Percentiles rank a stretch among this genome's conserved stretches.
Conservation (phyloP, 1,284 basidiomycete genomes). For the Marasmius tenuissimus region DNA sequence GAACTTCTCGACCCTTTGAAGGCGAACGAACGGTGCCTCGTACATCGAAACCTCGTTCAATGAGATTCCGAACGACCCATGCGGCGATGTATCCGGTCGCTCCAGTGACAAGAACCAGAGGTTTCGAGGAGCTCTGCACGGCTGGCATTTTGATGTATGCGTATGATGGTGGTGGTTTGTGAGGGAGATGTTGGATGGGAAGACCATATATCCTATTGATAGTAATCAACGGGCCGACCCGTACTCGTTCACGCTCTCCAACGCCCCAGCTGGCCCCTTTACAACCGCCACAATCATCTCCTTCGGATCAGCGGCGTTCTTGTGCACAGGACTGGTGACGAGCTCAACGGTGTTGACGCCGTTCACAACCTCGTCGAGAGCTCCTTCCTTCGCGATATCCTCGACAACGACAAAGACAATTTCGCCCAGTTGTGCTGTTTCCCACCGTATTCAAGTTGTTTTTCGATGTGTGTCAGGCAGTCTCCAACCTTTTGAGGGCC, state of each 20-base stretch:
- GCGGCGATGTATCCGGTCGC: conserved; percentile 21
- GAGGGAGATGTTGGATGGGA: too few species aligned
- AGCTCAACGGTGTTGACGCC: conserved; percentile 29
- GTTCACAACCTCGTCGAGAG: conserved; percentile 32
- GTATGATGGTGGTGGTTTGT: too few species aligned
- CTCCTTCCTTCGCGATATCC: conserved; percentile 27
- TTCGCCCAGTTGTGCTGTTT: conserved; percentile 16
- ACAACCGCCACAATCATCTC: conserved; percentile 63
- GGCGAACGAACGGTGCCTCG: conserved; percentile 27
- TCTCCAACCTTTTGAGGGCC: conserved; percentile 22
- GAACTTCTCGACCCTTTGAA: conserved; percentile 24
- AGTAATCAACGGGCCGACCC: too few species aligned
- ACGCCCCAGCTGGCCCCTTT: conserved; percentile 57
- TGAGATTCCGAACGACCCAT: conserved; percentile 20
- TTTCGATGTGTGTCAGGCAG: conserved; percentile 21
- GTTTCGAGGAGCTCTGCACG: neutral
- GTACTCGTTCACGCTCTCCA: conserved; percentile 35
- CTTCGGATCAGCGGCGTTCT: conserved; percentile 18
- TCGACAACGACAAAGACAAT: conserved; percentile 25
- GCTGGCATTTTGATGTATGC: too few species aligned
- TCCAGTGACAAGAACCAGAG: conserved; percentile 26
- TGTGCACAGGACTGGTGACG: conserved; percentile 25
- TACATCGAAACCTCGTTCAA: conserved; percentile 21
- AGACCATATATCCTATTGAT: too few species aligned
- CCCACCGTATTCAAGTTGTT: neutral